Evolutionary conservation across 2,329 filamentous ascomycete genomes (phyloP), one percentile per base, ranked within the genome.

Genomic region (Pleomassaria siparia): DNA sequence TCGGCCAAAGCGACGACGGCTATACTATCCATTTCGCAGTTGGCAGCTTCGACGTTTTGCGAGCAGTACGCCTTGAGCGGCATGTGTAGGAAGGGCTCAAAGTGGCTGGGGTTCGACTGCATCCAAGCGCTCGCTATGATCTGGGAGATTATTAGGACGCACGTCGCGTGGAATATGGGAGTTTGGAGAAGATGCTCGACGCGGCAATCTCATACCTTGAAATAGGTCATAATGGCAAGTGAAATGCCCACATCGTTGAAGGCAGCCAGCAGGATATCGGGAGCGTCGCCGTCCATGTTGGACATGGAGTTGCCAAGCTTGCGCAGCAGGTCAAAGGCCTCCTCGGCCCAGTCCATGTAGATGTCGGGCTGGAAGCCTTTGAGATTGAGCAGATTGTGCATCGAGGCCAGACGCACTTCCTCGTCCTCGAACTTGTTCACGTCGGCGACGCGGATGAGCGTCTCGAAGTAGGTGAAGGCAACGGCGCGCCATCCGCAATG

Each of bases 401-500:
- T 77, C 22, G 81, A 85, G 51, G 79, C 82, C 44, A 97, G 78
- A 28, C 92, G 86, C 20, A 80, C 78, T 47, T 84, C 76, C 72
- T 97, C 92, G 56, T 80, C 80, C 28, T 85, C 78, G 49, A 95
- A 77, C 57, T 84, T 82, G 53, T 76, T 74, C 47, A 76, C 75
- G 66, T 90, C 84, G 58, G 83, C 84, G 39, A 81, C 75, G 54
- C 83, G 82, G 60, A 92, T 78, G 45, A 97, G 79, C 37, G 84
- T 86, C 72, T 99, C 94, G 66, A 95, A 96, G 72, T 96, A 97
- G 55, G 85, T 86, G 71, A 95, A 99, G 20, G 86, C 91, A 66
- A 96, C 88, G 43, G 92, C 94, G 86, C 92, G 84, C 92, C 94
- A 97, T 63, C 92, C 94, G 73, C 94, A 97, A 69, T 95, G 95